Evolutionary conservation across 2,329 filamentous ascomycete species (phyloP), one percentile per base, ranked within the genome.

Genomic region (Hymenoscyphus fructigenus): DNA sequence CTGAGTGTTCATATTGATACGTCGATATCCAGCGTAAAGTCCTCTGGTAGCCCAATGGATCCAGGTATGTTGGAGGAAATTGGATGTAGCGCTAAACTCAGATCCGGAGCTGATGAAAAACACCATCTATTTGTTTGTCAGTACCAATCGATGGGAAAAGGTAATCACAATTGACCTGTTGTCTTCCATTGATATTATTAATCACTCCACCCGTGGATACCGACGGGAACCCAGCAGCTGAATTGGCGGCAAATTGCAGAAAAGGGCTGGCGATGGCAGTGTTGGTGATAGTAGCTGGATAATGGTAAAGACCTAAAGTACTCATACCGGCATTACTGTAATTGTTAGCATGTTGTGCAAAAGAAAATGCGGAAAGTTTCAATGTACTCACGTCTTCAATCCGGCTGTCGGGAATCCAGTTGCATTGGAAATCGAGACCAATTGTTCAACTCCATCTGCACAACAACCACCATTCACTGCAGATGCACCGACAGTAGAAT

Each of bases 221-320:
- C 23, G 78, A 79, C 17, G 75, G 74, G 6, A 56, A 71, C 2
- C 74, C 65, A 65, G 78, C 80, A 7, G 74, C 72, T 3, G 78
- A 79, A 65, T 78, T 78, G 15, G 79, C 73, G 5, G 75, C 80
- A 70, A 86, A 86, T 20, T 79, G 75, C 7, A 84, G 84, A 67
- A 88, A 79, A 56, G 82, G 76, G 72, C 78, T 82, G n/a, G 85
- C 84, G 4, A 81, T 82, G 20, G 77, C 80, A 3, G 82, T 70
- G 71, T 88, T 80, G 61, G 77, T 82, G 70, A 88, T 83, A 26
- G 74, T 78, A 23, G 85, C 83, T 12, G 85, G 84, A 71, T 85
- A 85, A 71, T 88, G 85, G 75, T 79, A 88, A 20, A 88, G 79
- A 29, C 83, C 83, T 34, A 76, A 63, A n/a, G 81, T 84, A 68